A percentile compares a stretch with the other conserved stretches of the same genome.
Evolutionary conservation across 345 rosid species (phyloP).

Genomic region (Arabis hirsuta): DNA sequence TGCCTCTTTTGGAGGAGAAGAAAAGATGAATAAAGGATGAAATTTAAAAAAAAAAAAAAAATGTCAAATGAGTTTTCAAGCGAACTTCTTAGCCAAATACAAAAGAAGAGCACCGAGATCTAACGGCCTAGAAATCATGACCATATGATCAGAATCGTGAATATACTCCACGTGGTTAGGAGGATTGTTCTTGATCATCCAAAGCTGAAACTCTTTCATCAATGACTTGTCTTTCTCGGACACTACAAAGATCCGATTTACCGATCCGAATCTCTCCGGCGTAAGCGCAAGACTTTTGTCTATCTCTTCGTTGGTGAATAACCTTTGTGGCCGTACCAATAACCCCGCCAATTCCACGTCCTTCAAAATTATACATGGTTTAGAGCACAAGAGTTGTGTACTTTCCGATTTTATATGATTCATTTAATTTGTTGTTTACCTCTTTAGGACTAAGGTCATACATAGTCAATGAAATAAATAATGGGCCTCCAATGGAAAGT

Average conservation of each 20-base stretch:
- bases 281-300: conserved; percentile 47
- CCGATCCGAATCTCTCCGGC: conserved; percentile 50
- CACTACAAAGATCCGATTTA: conserved; percentile 50
- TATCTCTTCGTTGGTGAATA: conserved; percentile 48
- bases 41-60: too few relatives aligned
- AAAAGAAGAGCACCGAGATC: conserved; percentile 41
- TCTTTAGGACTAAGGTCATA: conserved; percentile 62
- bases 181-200: conserved; percentile 56
- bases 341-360: conserved; percentile 58
- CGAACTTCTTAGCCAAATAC: conserved; percentile 40
- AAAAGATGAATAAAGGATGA: too few relatives aligned
- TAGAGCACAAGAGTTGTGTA: background rate
- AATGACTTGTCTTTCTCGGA: conserved; percentile 45
- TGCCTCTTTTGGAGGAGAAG: too few relatives aligned
- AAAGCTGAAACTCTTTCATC: conserved; percentile 41
- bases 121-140: conserved; percentile 53
- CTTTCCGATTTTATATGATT: background rate
- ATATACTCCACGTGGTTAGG: conserved; percentile 52
- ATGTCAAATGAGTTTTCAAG: too few relatives aligned
- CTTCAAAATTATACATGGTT: conserved; percentile 30
- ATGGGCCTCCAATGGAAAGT: conserved; percentile 48
- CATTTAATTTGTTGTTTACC: conserved; percentile 31
- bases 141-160: conserved; percentile 62
- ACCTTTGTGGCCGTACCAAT: conserved; percentile 49
- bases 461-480: conserved; percentile 32